Conservation (phyloP, 2,329 filamentous ascomycete species). For the Emergomyces africanus region DNA sequence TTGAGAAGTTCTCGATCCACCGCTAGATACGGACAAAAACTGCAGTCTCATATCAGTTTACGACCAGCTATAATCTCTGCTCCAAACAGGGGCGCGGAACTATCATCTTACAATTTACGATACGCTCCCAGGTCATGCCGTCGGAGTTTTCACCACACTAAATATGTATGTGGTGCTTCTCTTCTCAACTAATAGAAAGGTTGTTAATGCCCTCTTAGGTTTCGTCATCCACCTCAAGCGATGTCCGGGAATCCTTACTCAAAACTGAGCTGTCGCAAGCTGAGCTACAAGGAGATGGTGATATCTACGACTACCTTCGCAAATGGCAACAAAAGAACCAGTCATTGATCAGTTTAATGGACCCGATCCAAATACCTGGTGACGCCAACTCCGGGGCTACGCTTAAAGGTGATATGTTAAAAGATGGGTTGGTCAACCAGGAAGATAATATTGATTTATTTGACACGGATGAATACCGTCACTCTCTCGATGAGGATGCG, state of each 20-base stretch:
- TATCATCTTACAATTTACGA: not conserved
- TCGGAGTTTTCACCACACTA: not conserved
- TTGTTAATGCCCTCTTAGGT: not conserved
- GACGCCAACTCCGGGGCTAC: not conserved
- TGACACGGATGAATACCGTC: slow-evolving; percentile 3
- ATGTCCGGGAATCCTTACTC: slow-evolving; percentile 7
- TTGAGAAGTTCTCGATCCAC: slow-evolving; percentile 8
- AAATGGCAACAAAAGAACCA: slow-evolving; percentile 23
- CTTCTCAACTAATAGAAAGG: not conserved
- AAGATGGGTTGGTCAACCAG: slow-evolving; percentile 5
- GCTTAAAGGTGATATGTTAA: slow-evolving; percentile 9
- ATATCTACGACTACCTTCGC: slow-evolving; percentile 30
- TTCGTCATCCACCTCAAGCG: not conserved
- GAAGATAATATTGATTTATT: slow-evolving; percentile 3
- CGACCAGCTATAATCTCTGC: not conserved
- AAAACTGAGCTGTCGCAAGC: slow-evolving; percentile 17
- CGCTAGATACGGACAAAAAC: slow-evolving; percentile 5
- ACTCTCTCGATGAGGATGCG: slow-evolving; percentile 19
- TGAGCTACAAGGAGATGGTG: slow-evolving; percentile 24
- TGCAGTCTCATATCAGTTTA: slow-evolving; percentile 6
- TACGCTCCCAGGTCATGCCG: not conserved
- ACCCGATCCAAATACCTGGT: slow-evolving; percentile 4
- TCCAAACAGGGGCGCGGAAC: not conserved
- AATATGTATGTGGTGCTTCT: not conserved
- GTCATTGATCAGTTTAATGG: slow-evolving; percentile 2